These are phyloP conservation scores for Cercospora sp. DNA, from an alignment of 2,329 filamentous ascomycete genomes.

Conservation along the genomic window DNA sequence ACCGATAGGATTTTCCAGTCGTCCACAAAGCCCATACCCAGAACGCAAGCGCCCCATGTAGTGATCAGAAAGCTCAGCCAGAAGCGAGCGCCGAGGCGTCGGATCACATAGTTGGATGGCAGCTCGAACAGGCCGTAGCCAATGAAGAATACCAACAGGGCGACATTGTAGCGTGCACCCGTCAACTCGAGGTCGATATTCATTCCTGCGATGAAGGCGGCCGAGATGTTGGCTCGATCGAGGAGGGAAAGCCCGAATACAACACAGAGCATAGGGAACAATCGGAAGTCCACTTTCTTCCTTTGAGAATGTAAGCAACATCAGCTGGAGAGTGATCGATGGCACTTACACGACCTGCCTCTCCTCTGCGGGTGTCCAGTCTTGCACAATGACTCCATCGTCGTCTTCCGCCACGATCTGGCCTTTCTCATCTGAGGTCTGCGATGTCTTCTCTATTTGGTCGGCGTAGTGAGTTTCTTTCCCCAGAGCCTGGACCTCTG, in stretches of 20 bases:
- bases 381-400: slow-evolving; percentile 15
- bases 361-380: slow-evolving; percentile 40
- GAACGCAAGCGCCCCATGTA: slow-evolving; percentile 61
- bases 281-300: slow-evolving; percentile 37
- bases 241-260: slow-evolving; percentile 64
- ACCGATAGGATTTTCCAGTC: slow-evolving; percentile 55
- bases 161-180: slow-evolving; percentile 36
- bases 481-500: background rate
- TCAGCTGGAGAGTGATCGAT: background rate
- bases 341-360: slow-evolving; percentile 32
- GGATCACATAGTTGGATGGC: slow-evolving; percentile 38
- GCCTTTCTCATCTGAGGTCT: slow-evolving; percentile 12
- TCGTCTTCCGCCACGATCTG: slow-evolving; percentile 3
- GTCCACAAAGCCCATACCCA: slow-evolving; percentile 63
- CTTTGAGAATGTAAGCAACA: slow-evolving; percentile 17
- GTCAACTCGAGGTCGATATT: slow-evolving; percentile 39
- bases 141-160: slow-evolving; percentile 39
- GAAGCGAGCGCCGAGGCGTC: slow-evolving; percentile 36
- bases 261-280: slow-evolving; percentile 41
- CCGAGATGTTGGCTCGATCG: slow-evolving; percentile 73
- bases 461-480: slow-evolving; percentile 15
- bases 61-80: slow-evolving; percentile 42
- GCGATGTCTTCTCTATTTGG: slow-evolving; percentile 18
- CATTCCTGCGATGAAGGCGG: slow-evolving; percentile 69
- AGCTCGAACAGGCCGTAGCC: slow-evolving; percentile 39